These are phyloP conservation scores for Nicotiana paniculata DNA, from an alignment of 257 asterid genomes.

Conservation along the genomic window DNA sequence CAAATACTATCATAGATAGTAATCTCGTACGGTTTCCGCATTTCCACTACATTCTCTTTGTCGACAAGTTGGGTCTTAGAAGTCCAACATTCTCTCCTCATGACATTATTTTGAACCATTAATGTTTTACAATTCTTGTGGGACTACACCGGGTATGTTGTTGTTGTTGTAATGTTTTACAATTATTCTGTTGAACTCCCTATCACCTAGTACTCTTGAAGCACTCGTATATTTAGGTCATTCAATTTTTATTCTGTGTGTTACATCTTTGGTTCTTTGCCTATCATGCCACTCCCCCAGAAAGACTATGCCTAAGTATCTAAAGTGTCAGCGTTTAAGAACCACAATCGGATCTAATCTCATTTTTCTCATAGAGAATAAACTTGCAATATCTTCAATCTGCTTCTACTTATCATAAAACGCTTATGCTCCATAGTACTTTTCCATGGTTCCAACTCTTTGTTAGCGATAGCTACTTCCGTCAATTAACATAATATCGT, in stretches of 20 bases:
- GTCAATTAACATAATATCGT: background rate
- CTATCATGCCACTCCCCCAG: background rate
- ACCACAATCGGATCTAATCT: background rate
- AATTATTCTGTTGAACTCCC: background rate
- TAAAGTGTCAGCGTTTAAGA: background rate
- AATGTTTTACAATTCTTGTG: too few relatives aligned
- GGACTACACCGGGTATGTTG: too few relatives aligned
- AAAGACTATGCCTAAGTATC: background rate
- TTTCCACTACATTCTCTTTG: background rate
- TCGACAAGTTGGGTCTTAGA: background rate
- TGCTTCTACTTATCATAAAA: too few relatives aligned
- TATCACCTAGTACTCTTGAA: background rate
- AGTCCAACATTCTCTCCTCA: background rate
- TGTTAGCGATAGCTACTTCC: background rate
- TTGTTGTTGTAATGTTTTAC: too few relatives aligned
- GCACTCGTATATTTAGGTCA: too few relatives aligned
- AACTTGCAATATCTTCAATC: background rate
- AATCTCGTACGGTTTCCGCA: too few relatives aligned
- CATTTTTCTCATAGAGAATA: background rate
- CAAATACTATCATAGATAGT: too few relatives aligned
- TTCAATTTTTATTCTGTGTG: too few relatives aligned
- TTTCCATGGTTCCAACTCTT: background rate
- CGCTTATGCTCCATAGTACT: too few relatives aligned
- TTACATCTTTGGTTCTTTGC: too few relatives aligned
- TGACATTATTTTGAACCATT: too few relatives aligned